Base-by-base conservation (phyloP, 768 basidiomycete species). In the Lactarius hatsudake region DNA sequence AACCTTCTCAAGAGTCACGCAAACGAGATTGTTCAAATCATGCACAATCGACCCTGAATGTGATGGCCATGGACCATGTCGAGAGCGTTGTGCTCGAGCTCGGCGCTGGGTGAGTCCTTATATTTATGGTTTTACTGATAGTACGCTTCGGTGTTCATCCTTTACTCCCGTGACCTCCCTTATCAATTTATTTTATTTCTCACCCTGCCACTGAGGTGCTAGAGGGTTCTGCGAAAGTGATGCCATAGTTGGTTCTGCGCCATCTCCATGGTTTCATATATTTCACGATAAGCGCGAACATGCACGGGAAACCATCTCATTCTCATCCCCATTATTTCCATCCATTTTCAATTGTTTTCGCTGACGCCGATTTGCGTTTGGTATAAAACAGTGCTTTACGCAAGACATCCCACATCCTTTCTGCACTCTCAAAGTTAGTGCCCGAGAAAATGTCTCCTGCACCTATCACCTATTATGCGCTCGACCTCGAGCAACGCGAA, bases 401-500 rank as follows among this genome's bases (percentile, higher is more conserved):
- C 72, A 96, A 97, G 80, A 96, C 95, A 0, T 93, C 92, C 8
- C 87, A 89, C 73, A 82, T 99, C 59, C 82, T 97, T 28, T 81
- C 79, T 26, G 89, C 90, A 1, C 79, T 96, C 20, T 85, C 93
- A 20, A 79, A 79, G 34, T 75, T 86, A 18, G 82, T 87, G 8
- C 74, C 81, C 23, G 73, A 73, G 23, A 68, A 71, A 5, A 74
- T 73, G 13, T 63, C 75, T 1, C 71, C 74, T 1, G 77, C 86
- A 2, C 85, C 88, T 1, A 86, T 90, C 73, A 90, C 86, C 1
- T 96, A 95, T 75, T 93, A 91, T 79, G 94, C 96, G 23, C 90
- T 99, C 61, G 97, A 98, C 74, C 86, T 98, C 36, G 94, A 97
- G 75, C 83, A 89, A 71, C 86, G 84, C 58, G 95, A 97, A 74